Evolutionary conservation across 352 stramenopile genomes (phyloP).

Genomic region (Phytophthora hybrid): DNA sequence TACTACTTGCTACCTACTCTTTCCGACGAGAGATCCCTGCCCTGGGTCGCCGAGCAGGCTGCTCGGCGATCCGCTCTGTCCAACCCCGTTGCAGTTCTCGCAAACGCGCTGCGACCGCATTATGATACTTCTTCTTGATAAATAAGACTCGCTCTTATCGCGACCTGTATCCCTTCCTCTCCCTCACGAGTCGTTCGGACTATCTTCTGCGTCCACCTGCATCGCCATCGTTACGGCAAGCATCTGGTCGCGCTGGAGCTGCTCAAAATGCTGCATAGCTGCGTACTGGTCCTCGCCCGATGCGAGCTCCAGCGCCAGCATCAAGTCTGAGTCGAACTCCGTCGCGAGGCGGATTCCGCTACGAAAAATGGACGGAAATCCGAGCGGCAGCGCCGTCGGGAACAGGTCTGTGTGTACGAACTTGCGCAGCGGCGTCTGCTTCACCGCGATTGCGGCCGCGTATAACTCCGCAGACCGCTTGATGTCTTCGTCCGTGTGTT

Average conservation of each 20-base stretch:
- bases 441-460: constrained; percentile 50
- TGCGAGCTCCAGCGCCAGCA: constrained; percentile 70
- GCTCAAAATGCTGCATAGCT: constrained; percentile 69
- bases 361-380: constrained; percentile 54
- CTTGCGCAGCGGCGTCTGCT: constrained; percentile 59
- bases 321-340: constrained; percentile 65
- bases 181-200: constrained; percentile 56
- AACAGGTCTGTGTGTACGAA: constrained; percentile 65
- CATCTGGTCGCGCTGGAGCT: constrained; percentile 61
- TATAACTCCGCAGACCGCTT: constrained; percentile 61
- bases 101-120: constrained; percentile 9
- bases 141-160: constrained; percentile 44
- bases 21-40: constrained; percentile 24
- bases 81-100: not conserved
- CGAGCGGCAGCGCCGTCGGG: constrained; percentile 57
- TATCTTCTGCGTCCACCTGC: constrained; percentile 56
- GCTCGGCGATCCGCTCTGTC: constrained; percentile 9
- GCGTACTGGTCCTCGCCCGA: constrained; percentile 74
- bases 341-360: constrained; percentile 48
- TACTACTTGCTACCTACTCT: constrained; percentile 20
- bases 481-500: constrained; percentile 51
- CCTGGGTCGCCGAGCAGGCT: constrained; percentile 10
- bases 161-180: constrained; percentile 10
- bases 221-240: constrained; percentile 63
- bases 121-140: constrained; percentile 52